Conservation (phyloP, 2,329 filamentous ascomycete genomes). For the Orbilia oligospora region DNA sequence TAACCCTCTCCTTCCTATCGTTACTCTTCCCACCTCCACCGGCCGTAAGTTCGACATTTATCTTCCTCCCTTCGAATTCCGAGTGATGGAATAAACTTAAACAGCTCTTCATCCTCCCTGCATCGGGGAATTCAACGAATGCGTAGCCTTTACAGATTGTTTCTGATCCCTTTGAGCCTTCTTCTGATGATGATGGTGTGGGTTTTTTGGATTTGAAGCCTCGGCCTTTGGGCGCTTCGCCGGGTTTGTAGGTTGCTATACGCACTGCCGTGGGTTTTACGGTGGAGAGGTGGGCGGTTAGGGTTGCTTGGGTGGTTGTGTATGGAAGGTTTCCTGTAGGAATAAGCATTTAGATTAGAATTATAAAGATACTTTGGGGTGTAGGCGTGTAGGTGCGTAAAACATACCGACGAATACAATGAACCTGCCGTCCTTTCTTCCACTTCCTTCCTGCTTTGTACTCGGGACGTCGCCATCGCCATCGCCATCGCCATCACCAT, state of each 20-base stretch:
- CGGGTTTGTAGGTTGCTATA: slow-evolving; percentile 77
- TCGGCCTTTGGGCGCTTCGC: slow-evolving; percentile 67
- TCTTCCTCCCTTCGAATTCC: slow-evolving; percentile 79
- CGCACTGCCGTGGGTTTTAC: slow-evolving; percentile 80
- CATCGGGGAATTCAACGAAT: slow-evolving; percentile 89
- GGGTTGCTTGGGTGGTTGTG: slow-evolving; percentile 78
- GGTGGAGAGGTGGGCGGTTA: slow-evolving; percentile 82
- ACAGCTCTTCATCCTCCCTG: slow-evolving; percentile 91
- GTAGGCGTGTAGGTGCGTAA: background rate
- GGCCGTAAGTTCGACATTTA: slow-evolving; percentile 93
- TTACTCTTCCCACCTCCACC: slow-evolving; percentile 86
- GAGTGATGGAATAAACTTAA: slow-evolving; percentile 91
- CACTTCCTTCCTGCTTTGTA: background rate
- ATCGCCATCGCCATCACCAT: slow-evolving; percentile 12
- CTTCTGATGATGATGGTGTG: background rate
- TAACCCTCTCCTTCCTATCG: slow-evolving; percentile 81
- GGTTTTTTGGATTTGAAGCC: slow-evolving; percentile 20
- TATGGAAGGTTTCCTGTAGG: slow-evolving; percentile 94
- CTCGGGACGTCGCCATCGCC: background rate
- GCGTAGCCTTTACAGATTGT: slow-evolving; percentile 79
- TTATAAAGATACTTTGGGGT: background rate
- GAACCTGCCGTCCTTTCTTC: slow-evolving; percentile 22
- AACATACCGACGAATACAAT: slow-evolving; percentile 69
- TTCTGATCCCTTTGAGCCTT: background rate
- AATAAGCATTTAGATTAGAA: slow-evolving; percentile 37